Evolutionary conservation across 179 eudicot species (phyloP).

Genomic region (Beta lomatogona): DNA sequence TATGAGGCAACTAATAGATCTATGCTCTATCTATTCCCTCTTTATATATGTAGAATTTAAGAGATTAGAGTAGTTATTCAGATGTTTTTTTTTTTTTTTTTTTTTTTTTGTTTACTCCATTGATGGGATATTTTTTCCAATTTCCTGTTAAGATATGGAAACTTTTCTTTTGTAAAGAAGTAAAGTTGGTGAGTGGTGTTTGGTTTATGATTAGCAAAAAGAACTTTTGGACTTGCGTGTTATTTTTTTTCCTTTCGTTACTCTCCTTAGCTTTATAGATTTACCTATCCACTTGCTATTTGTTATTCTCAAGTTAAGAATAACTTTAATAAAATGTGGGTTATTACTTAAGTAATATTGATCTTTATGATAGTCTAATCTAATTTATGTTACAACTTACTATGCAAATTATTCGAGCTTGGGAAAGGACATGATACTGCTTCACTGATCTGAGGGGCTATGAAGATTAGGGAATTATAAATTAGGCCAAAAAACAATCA

Average conservation of each 20-base stretch:
- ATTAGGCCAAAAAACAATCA: too few species aligned
- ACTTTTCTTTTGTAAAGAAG: constrained; percentile 23
- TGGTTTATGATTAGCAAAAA: constrained; percentile 14
- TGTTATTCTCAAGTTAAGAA: too few species aligned
- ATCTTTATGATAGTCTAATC: not conserved
- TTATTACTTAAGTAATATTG: too few species aligned
- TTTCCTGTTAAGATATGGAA: constrained; percentile 22
- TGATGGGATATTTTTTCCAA: not conserved
- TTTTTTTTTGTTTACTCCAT: not conserved
- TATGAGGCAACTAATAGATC: not conserved
- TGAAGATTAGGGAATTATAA: not conserved
- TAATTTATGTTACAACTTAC: not conserved
- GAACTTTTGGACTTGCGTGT: constrained; percentile 10
- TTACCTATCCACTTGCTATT: not conserved
- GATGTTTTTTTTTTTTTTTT: not conserved
- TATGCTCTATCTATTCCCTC: not conserved
- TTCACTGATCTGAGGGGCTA: not conserved
- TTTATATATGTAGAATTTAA: constrained; percentile 27
- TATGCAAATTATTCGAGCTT: not conserved
- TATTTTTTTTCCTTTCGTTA: not conserved
- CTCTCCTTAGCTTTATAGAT: not conserved
- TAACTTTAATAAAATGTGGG: too few species aligned
- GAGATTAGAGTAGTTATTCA: constrained; percentile 14
- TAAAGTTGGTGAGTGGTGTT: constrained; percentile 25
- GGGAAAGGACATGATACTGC: constrained; percentile 17